Base-by-base conservation (phyloP, 2,329 filamentous ascomycete genomes). In the Proliferodiscus dingleyae region DNA sequence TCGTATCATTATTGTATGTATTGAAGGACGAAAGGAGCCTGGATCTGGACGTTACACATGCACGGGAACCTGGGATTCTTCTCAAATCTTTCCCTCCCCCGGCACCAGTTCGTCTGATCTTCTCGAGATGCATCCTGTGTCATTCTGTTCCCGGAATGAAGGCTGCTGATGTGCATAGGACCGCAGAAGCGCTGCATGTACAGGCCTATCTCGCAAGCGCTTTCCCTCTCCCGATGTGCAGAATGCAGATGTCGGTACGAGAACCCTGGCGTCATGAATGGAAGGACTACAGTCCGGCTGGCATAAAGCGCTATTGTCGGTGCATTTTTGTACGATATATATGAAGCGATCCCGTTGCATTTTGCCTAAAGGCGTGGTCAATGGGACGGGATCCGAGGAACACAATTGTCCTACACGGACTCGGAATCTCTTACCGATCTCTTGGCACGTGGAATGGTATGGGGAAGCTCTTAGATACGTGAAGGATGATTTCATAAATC, bases 61-160 rank as follows among this genome's bases (percentile, higher is more conserved):
- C 23, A 15, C 37, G 29, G 29, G 21, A 18, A n/a, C n/a, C n/a
- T 6, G 29, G 11, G 23, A 23, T 10, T 21, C 9, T 18, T 23
- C 30, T n/a, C n/a, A n/a, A 23, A 34, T 21, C 33, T 15, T 18
- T 34, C 32, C n/a, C n/a, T n/a, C n/a, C n/a, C n/a, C n/a, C n/a
- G 10, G 40, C 40, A 24, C 15, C 28, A 23, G 40, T 42, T 36
- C 40, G 28, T 42, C 40, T 42, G 21, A 42, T 36, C 19, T 43
- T 37, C 22, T 37, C 18, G 34, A 18, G 16, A 5, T 19, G n/a
- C 22, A 4, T 10, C 16, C 18, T 37, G 16, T 37, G 5, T 22
- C 11, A 19, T 11, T 19, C n/a, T 4, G 9, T 38, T 23, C 23
- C 33, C 32, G 34, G 30, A 15, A 18, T 24, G 32, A 38, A 28